A percentile compares a stretch with the other conserved stretches of the same genome.
Evolutionary conservation across 2,329 filamentous ascomycete species (phyloP).

Genomic region (Elsinoe arachidis): DNA sequence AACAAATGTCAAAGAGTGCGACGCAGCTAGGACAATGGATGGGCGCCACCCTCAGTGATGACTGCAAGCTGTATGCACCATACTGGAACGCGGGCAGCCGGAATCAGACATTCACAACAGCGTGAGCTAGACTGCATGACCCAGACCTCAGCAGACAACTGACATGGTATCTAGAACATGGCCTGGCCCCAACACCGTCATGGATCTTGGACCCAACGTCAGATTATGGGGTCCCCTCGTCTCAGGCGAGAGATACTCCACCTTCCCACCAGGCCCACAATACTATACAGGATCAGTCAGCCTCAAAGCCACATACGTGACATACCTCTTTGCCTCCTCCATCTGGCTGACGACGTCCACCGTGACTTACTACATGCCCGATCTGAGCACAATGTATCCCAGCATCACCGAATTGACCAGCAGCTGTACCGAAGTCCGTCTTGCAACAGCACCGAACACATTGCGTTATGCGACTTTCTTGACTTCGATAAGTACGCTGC

Average conservation of each 20-base stretch:
- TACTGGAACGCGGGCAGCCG: background rate
- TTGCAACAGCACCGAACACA: background rate
- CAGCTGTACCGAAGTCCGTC: background rate
- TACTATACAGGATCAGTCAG: background rate
- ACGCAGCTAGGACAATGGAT: background rate
- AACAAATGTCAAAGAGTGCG: background rate
- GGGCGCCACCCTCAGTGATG: background rate
- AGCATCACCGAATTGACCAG: background rate
- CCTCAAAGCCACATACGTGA: background rate
- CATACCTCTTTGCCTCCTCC: background rate
- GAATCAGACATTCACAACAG: background rate
- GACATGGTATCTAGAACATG: background rate
- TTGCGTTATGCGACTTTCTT: background rate
- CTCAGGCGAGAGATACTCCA: background rate
- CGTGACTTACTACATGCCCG: background rate
- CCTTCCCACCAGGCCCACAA: background rate
- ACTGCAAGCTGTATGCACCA: background rate
- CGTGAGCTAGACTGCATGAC: too few species aligned
- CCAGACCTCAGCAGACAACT: too few species aligned
- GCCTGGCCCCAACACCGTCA: background rate
- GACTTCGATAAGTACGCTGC: background rate
- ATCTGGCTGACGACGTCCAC: too few species aligned
- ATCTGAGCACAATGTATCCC: background rate
- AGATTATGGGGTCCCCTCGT: background rate
- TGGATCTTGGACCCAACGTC: background rate